A percentile compares a stretch with the other conserved stretches of the same genome.
These are phyloP conservation scores for Dalbergia cochinchinensis DNA, from an alignment of 306 rosid species.

Conservation along the genomic window DNA sequence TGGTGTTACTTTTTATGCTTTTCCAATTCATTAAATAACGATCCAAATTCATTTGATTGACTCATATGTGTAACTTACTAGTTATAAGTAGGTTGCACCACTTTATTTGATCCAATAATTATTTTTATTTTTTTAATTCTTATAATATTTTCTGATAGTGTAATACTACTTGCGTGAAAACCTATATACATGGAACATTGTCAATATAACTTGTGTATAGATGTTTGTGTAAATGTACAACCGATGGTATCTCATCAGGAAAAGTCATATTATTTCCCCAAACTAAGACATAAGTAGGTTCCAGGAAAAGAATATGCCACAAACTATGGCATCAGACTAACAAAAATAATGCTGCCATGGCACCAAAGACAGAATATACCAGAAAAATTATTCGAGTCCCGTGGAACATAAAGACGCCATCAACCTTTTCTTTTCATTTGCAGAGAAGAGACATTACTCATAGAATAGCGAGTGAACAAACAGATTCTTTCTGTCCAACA, in stretches of 20 bases:
- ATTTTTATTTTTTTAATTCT: too few species aligned
- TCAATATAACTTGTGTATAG: not conserved
- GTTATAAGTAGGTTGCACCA: too few species aligned
- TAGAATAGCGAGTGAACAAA: not conserved
- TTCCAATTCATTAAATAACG: not conserved
- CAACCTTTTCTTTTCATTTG: not conserved
- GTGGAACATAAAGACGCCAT: not conserved
- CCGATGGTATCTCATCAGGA: too few species aligned
- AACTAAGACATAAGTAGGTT: not conserved
- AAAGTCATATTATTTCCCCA: too few species aligned
- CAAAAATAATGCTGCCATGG: not conserved
- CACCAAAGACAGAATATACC: conserved; percentile 29
- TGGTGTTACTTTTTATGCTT: not conserved
- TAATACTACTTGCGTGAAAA: not conserved
- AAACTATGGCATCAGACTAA: not conserved
- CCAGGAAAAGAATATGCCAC: conserved; percentile 8
- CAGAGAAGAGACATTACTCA: not conserved
- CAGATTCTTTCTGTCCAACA: not conserved
- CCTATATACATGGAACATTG: not conserved
- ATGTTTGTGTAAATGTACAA: not conserved
- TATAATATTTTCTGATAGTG: too few species aligned
- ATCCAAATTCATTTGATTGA: not conserved
- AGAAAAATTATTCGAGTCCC: conserved; percentile 35
- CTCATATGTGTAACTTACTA: not conserved
- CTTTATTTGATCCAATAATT: too few species aligned